These are phyloP conservation scores for Cryptococcus sp. DNA, from an alignment of 1,284 basidiomycete species.

Conservation along the genomic window DNA sequence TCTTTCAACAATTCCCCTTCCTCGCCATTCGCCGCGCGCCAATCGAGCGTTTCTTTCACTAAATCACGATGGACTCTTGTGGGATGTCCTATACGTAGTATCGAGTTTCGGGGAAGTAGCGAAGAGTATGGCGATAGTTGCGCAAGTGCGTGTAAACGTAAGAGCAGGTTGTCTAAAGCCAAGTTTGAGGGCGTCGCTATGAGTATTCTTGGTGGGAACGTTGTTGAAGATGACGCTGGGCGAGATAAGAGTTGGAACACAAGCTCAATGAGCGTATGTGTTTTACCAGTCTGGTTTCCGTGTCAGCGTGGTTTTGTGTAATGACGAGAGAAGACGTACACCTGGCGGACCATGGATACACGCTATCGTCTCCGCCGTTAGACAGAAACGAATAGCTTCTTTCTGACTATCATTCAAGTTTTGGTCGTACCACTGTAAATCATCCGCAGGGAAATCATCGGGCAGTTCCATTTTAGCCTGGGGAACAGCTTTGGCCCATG, in stretches of 20 bases:
- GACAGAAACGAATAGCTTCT: slow-evolving; percentile 60
- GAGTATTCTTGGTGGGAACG: slow-evolving; percentile 57
- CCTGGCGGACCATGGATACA: slow-evolving; percentile 97
- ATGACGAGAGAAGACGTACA: slow-evolving; percentile 52
- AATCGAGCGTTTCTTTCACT: slow-evolving; percentile 80
- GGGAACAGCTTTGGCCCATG: slow-evolving; percentile 27
- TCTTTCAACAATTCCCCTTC: slow-evolving; percentile 77
- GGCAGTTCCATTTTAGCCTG: slow-evolving; percentile 5
- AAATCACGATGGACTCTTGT: slow-evolving; percentile 83
- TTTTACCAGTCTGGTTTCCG: slow-evolving; percentile 72
- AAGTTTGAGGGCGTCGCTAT: slow-evolving; percentile 55
- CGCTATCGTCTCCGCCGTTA: slow-evolving; percentile 65
- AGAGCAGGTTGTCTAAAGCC: slow-evolving; percentile 74
- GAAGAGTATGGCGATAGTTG: slow-evolving; percentile 30
- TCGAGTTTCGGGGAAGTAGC: slow-evolving; percentile 46
- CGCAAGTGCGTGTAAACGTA: slow-evolving; percentile 61
- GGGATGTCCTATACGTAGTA: slow-evolving; percentile 87
- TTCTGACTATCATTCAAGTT: slow-evolving; percentile 81
- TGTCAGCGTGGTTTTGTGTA: slow-evolving; percentile 1
- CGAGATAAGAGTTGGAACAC: slow-evolving; percentile 73
- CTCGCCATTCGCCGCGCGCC: slow-evolving; percentile 75
- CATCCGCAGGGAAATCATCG: background rate
- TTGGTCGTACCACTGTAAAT: slow-evolving; percentile 71
- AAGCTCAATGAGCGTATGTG: slow-evolving; percentile 85
- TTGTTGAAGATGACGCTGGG: slow-evolving; percentile 27